A percentile compares a stretch with the other conserved stretches of the same genome.
These are phyloP conservation scores for Phytophthora pluvialis DNA, from an alignment of 352 stramenopile species.

Conservation along the genomic window DNA sequence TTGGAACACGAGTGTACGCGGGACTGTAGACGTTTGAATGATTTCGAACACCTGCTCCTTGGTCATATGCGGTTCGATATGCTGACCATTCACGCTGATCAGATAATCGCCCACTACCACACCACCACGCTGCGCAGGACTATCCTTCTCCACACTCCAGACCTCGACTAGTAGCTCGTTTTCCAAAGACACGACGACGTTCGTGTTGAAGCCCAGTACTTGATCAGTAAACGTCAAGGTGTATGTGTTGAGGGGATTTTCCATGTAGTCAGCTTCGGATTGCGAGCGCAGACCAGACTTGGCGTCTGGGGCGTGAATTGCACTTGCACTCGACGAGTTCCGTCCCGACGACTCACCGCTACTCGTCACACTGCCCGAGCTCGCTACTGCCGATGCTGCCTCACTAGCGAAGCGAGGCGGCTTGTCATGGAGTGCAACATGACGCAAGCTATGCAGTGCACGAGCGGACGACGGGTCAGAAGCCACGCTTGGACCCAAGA, in stretches of 20 bases:
- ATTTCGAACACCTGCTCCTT: conserved; percentile 69
- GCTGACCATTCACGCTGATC: conserved; percentile 65
- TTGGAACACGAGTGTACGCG: conserved; percentile 68
- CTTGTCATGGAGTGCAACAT: conserved; percentile 67
- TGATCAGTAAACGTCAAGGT: conserved; percentile 68
- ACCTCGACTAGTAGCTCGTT: conserved; percentile 68
- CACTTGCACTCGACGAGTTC: conserved; percentile 50
- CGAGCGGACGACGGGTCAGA: conserved; percentile 48
- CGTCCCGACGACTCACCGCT: conserved; percentile 43
- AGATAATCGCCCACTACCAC: conserved; percentile 66
- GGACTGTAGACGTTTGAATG: conserved; percentile 51
- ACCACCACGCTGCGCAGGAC: conserved; percentile 56
- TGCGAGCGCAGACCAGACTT: conserved; percentile 40
- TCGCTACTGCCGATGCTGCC: conserved; percentile 26
- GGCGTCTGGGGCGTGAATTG: conserved; percentile 13
- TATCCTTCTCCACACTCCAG: conserved; percentile 57
- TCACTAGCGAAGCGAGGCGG: conserved; percentile 74
- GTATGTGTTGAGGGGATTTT: conserved; percentile 54
- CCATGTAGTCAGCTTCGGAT: conserved; percentile 38
- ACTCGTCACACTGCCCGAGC: conserved; percentile 36
- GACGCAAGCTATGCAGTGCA: conserved; percentile 62
- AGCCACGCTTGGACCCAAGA: conserved; percentile 61
- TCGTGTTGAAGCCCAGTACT: conserved; percentile 62
- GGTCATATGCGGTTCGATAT: conserved; percentile 68
- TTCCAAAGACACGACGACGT: conserved; percentile 54